phyloP scores from a whole-genome alignment of 2,329 filamentous ascomycete genomes.

The Didymella glomerata region DNA sequence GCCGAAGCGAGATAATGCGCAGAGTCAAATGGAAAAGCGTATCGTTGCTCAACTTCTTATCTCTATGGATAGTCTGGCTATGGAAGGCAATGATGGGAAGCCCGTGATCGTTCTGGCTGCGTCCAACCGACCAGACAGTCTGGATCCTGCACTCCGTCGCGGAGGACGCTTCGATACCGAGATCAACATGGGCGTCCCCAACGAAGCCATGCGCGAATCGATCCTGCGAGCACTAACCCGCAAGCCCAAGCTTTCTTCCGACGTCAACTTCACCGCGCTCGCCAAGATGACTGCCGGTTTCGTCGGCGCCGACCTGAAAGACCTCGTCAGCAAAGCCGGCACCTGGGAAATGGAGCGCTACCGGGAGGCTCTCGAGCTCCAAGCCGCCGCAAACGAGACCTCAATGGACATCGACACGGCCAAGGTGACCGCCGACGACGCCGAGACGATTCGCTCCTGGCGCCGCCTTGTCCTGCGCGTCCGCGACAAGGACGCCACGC shows the following conservation, averaged over 20 bases:
- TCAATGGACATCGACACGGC: conserved; percentile 63
- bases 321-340: conserved; percentile 71
- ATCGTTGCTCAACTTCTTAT: conserved; percentile 84
- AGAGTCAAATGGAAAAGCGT: conserved; percentile 88
- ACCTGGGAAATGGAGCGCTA: conserved; percentile 70
- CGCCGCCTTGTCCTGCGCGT: conserved; percentile 62
- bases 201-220: conserved; percentile 75
- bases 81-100: conserved; percentile 75
- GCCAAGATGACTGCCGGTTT: conserved; percentile 91
- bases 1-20: conserved; percentile 81
- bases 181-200: conserved; percentile 87
- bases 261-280: conserved; percentile 76
- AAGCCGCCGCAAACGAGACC: conserved; percentile 45
- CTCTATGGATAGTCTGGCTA: conserved; percentile 81
- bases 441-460: conserved; percentile 41
- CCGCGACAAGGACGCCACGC: conserved; percentile 57
- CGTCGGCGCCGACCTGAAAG: conserved; percentile 87
- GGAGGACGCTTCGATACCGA: conserved; percentile 82
- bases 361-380: conserved; percentile 60
- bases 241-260: conserved; percentile 68
- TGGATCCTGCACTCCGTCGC: conserved; percentile 79
- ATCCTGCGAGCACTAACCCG: conserved; percentile 79
- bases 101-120: conserved; percentile 90
- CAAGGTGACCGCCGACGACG: conserved; percentile 21
- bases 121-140: conserved; percentile 84